These are phyloP conservation scores for Suillus spraguei DNA, from an alignment of 768 basidiomycete species.

Conservation along the genomic window DNA sequence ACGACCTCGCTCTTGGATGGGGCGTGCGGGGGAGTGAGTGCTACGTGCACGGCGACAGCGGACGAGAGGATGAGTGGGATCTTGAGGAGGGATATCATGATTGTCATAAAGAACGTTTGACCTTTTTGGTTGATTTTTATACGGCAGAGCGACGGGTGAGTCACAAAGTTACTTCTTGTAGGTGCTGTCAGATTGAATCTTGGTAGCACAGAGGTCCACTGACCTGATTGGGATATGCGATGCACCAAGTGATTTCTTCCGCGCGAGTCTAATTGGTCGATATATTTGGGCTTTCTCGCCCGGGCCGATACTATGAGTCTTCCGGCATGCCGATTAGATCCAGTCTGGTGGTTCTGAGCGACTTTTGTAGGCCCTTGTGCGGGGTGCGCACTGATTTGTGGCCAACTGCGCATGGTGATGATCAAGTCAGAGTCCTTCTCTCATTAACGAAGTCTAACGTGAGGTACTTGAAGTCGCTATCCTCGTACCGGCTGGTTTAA, in stretches of 20 bases:
- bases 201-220: not conserved
- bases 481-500: no score
- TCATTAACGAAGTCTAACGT: no score
- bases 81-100: slow-evolving; percentile 34
- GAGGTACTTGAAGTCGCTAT: no score
- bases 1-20: slow-evolving; percentile 39
- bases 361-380: no score
- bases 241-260: not conserved
- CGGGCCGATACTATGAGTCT: not conserved
- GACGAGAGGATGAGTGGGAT: slow-evolving; percentile 45
- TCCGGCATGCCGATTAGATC: no score
- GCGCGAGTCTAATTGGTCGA: not conserved
- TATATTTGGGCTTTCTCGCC: not conserved
- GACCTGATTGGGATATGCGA: not conserved
- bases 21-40: slow-evolving; percentile 48
- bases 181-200: not conserved
- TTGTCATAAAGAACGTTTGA: slow-evolving; percentile 9
- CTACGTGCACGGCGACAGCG: slow-evolving; percentile 42
- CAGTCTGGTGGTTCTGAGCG: no score
- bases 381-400: no score
- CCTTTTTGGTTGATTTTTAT: not conserved
- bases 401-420: no score
- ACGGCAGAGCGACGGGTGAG: not conserved
- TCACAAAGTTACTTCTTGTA: not conserved
- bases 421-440: no score